These are phyloP conservation scores for Venturia pyrina DNA, from an alignment of 2,329 filamentous ascomycete species.

Conservation along the genomic window DNA sequence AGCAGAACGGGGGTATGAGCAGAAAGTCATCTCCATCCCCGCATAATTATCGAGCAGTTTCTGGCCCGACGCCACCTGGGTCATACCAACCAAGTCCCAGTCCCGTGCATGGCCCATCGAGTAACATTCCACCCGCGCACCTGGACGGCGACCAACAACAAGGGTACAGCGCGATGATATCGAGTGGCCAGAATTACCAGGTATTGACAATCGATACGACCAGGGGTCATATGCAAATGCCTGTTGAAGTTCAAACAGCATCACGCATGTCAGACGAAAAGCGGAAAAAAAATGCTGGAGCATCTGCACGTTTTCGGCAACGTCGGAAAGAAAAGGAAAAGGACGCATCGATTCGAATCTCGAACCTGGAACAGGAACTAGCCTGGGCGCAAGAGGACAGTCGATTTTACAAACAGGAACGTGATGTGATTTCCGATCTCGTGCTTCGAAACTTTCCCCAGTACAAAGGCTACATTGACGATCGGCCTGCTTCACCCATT, in stretches of 20 bases:
- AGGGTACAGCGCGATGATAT: slow-evolving; percentile 30
- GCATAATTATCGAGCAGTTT: background rate
- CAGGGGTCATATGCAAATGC: slow-evolving; percentile 47
- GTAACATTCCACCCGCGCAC: background rate
- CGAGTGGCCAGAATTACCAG: slow-evolving; percentile 38
- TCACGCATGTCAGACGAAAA: slow-evolving; percentile 80
- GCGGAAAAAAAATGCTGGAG: slow-evolving; percentile 72
- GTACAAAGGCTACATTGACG: slow-evolving; percentile 2
- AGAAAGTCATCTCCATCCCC: slow-evolving; percentile 9
- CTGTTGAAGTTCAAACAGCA: slow-evolving; percentile 70
- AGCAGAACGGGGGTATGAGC: background rate
- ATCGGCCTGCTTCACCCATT: slow-evolving; percentile 3
- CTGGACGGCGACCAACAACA: slow-evolving; percentile 16
- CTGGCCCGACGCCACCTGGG: slow-evolving; percentile 9
- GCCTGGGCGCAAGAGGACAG: slow-evolving; percentile 58
- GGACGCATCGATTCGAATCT: slow-evolving; percentile 58
- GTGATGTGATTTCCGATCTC: slow-evolving; percentile 22
- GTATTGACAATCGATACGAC: slow-evolving; percentile 44
- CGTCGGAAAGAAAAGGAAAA: slow-evolving; percentile 75
- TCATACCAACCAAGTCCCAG: slow-evolving; percentile 2
- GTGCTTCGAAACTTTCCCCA: slow-evolving; percentile 2
- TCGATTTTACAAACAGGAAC: slow-evolving; percentile 64
- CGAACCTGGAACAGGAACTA: slow-evolving; percentile 57
- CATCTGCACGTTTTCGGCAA: slow-evolving; percentile 71
- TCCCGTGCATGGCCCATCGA: slow-evolving; percentile 1